These are phyloP conservation scores for Rosa rugosa DNA, from an alignment of 306 rosid species.

Conservation along the genomic window DNA sequence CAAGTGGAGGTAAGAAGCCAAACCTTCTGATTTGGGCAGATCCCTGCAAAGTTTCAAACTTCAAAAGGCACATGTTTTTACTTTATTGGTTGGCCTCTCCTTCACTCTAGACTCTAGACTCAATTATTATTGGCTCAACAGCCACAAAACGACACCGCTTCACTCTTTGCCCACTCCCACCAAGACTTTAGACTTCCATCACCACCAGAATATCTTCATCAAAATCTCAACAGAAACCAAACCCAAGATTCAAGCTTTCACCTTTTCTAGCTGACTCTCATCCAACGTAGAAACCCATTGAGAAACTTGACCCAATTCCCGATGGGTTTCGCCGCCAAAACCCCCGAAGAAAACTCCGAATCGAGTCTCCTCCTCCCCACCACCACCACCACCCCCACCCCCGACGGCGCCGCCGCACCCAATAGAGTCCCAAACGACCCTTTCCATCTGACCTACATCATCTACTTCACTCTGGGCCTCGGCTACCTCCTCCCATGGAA, in stretches of 20 bases:
- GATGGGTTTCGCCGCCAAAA: conserved; percentile 24
- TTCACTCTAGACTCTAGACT: not conserved
- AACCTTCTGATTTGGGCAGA: not conserved
- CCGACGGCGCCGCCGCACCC: not conserved
- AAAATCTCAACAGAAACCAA: not conserved
- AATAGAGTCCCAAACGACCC: conserved; percentile 50
- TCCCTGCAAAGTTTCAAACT: not conserved
- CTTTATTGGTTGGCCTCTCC: not conserved
- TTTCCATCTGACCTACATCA: conserved; percentile 58
- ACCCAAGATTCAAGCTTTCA: not conserved
- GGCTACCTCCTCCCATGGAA: conserved; percentile 96
- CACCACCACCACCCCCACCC: conserved; percentile 14
- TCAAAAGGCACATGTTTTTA: not conserved
- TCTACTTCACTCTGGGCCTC: conserved; percentile 67
- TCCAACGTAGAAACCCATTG: conserved; percentile 15
- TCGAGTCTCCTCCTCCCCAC: conserved; percentile 33
- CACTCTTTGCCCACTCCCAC: not conserved
- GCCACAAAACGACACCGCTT: conserved; percentile 1
- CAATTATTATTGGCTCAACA: not conserved
- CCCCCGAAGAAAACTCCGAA: conserved; percentile 24
- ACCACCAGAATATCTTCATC: not conserved
- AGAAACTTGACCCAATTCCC: conserved; percentile 3
- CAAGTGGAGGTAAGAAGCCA: not conserved
- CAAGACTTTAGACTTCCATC: not conserved
- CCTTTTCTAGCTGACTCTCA: not conserved